Evolutionary conservation across 1,139 yeast genomes (phyloP).

Genomic region (Wickerhamomyces sp.): DNA sequence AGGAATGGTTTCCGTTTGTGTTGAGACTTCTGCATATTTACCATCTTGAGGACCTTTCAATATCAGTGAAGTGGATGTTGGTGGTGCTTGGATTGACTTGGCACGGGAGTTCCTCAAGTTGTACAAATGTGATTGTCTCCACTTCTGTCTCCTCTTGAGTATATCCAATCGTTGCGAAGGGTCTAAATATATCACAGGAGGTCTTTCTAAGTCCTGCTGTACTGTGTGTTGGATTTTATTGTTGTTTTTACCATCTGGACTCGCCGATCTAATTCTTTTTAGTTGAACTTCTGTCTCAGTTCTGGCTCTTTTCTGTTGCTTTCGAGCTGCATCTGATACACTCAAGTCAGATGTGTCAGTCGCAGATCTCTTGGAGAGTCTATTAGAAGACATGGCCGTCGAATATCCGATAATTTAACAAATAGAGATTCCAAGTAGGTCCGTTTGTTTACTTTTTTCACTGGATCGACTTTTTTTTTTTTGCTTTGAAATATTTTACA

Average conservation of each 20-base stretch:
- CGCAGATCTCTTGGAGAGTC: no score
- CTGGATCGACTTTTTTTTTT: no score
- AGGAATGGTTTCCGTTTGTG: conserved; percentile 17
- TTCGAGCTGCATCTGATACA: no score
- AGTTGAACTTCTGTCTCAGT: background rate
- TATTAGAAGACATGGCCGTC: no score
- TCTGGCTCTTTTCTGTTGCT: background rate
- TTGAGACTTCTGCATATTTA: conserved; percentile 10
- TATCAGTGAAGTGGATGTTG: background rate
- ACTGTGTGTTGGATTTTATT: conserved; percentile 1
- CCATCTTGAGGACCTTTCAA: background rate
- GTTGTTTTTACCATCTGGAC: conserved; percentile 3
- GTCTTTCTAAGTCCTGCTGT: conserved; percentile 9
- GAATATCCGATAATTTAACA: no score
- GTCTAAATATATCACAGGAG: conserved; percentile 21
- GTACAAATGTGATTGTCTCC: conserved; percentile 22
- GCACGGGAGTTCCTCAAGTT: conserved; percentile 12
- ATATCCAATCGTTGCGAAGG: conserved; percentile 22
- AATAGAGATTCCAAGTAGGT: no score
- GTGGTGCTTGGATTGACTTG: background rate
- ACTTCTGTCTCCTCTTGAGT: conserved; percentile 19
- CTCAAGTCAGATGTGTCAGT: no score
- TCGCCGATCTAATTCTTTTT: conserved; percentile 6
- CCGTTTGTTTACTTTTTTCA: no score
- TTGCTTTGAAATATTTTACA: no score